phyloP scores from a whole-genome alignment of 2,329 filamentous ascomycete species.

The Alternaria arborescens region DNA sequence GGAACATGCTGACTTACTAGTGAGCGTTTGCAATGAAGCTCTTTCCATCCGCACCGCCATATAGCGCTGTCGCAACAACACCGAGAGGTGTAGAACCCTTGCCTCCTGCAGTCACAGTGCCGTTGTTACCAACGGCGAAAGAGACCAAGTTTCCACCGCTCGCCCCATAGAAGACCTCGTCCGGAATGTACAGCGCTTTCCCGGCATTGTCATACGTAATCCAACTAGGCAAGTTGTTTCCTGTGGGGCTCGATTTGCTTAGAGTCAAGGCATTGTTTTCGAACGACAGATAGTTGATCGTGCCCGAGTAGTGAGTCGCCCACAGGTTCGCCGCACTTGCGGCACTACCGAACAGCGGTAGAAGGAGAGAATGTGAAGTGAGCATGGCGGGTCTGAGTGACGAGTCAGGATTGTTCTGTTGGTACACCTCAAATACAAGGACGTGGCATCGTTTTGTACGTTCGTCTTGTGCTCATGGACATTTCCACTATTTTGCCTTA shows the following conservation, averaged over 20 bases:
- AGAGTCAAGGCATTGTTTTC: slow-evolving; percentile 33
- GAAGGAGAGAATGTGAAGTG: slow-evolving; percentile 28
- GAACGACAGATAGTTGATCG: slow-evolving; percentile 40
- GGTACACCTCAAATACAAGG: neutral
- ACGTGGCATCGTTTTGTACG: slow-evolving; percentile 19
- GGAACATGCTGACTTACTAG: slow-evolving; percentile 30
- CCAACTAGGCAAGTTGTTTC: slow-evolving; percentile 42
- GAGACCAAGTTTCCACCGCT: slow-evolving; percentile 33
- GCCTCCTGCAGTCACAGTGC: slow-evolving; percentile 31
- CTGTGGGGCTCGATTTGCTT: slow-evolving; percentile 27
- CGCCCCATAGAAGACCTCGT: slow-evolving; percentile 34
- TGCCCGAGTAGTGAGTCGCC: slow-evolving; percentile 44
- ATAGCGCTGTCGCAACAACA: slow-evolving; percentile 38
- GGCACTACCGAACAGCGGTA: slow-evolving; percentile 37
- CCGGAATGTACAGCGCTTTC: slow-evolving; percentile 39
- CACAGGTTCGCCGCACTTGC: slow-evolving; percentile 40
- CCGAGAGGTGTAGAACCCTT: slow-evolving; percentile 37
- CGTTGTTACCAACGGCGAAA: slow-evolving; percentile 37
- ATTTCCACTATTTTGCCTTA: slow-evolving; percentile 16
- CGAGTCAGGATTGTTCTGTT: neutral
- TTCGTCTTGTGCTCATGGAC: slow-evolving; percentile 3
- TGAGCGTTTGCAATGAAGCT: slow-evolving; percentile 45
- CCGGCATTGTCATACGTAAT: slow-evolving; percentile 41
- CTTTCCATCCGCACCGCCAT: slow-evolving; percentile 41
- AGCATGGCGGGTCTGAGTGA: slow-evolving; percentile 30